Conservation (phyloP, 192 early-diverging fungal species). For the Allomyces macrogynus region DNA sequence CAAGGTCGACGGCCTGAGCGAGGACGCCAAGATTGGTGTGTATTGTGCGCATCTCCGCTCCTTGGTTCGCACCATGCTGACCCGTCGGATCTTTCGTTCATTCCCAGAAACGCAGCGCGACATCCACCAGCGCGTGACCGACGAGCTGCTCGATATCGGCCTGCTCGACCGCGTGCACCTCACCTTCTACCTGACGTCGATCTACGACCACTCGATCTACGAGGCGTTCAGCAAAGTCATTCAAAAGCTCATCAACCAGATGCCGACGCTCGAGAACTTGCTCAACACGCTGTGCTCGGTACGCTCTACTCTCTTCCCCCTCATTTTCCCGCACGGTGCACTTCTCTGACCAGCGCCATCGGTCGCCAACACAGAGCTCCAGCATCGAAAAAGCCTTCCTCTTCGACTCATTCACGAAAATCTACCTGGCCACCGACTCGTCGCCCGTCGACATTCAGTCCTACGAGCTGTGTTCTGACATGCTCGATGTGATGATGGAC, state of each 20-base stretch:
- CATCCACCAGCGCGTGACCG: constrained; percentile 74
- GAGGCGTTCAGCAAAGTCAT: constrained; percentile 90
- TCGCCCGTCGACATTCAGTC: constrained; percentile 73
- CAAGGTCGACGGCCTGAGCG: constrained; percentile 87
- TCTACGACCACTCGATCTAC: constrained; percentile 83
- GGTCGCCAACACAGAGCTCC: constrained; percentile 40
- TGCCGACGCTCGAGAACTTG: constrained; percentile 70
- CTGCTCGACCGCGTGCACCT: constrained; percentile 51
- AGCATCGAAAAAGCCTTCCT: constrained; percentile 92
- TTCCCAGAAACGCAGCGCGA: constrained; percentile 70
- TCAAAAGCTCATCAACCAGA: constrained; percentile 67
- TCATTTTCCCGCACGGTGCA: background rate
- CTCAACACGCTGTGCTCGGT: constrained; percentile 85
- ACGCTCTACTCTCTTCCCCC: constrained; percentile 10
- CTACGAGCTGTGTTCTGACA: constrained; percentile 84
- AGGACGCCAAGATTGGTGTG: constrained; percentile 82
- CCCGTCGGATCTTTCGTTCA: too few relatives aligned
- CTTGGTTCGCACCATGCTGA: too few relatives aligned
- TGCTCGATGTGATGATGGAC: constrained; percentile 81
- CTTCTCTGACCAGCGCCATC: background rate
- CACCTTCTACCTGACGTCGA: constrained; percentile 72
- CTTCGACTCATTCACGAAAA: constrained; percentile 71
- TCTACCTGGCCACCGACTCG: constrained; percentile 86
- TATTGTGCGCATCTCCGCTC: background rate
- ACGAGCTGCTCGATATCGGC: constrained; percentile 60